These are phyloP conservation scores for Ganoderma lucidum DNA, from an alignment of 1,284 basidiomycete species.

Conservation along the genomic window DNA sequence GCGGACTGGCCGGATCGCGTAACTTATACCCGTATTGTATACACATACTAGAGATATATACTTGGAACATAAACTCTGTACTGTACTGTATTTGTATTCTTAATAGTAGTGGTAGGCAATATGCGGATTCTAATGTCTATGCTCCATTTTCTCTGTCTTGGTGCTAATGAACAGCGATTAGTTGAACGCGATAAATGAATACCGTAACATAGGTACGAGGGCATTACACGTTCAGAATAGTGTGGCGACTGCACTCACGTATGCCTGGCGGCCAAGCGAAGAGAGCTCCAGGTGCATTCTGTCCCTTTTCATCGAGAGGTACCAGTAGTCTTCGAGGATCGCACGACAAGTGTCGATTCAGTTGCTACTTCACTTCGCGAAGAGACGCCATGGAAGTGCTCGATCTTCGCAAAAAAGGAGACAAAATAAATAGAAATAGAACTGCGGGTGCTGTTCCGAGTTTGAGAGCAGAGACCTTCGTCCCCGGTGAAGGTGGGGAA, in stretches of 20 bases:
- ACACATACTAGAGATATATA: not conserved
- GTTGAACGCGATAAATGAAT: too few species aligned
- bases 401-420: not conserved
- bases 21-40: conserved; percentile 32
- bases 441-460: not conserved
- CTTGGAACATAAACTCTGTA: not conserved
- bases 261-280: too few species aligned
- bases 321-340: not conserved
- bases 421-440: too few species aligned
- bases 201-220: too few species aligned
- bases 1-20: conserved; percentile 15
- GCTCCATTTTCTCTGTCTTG: not conserved
- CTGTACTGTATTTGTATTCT: conserved; percentile 19
- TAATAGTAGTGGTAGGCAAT: not conserved
- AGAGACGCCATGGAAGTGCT: not conserved
- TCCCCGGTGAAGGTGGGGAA: not conserved
- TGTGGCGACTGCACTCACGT: too few species aligned
- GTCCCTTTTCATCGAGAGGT: too few species aligned
- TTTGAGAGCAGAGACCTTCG: not conserved
- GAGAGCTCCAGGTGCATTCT: too few species aligned
- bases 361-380: not conserved
- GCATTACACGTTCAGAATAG: too few species aligned
- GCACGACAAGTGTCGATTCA: not conserved
- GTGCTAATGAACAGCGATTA: not conserved
- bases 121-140: not conserved